A percentile compares a stretch with the other conserved stretches of the same genome.
Conservation (phyloP, 768 basidiomycete genomes). For the Lactarius hengduanensis region DNA sequence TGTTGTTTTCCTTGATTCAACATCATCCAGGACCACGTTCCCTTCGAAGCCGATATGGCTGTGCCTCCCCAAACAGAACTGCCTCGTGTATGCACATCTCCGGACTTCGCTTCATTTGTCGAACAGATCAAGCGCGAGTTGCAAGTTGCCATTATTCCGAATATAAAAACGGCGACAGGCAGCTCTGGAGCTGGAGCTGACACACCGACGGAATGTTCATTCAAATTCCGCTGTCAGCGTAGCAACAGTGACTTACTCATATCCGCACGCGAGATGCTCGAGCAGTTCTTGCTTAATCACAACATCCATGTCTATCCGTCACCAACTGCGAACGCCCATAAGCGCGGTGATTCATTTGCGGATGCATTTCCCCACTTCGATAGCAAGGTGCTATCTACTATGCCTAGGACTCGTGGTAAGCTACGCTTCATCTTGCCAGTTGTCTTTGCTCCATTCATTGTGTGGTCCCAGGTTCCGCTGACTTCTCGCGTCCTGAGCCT, state of each 20-base stretch:
- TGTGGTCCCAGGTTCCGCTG: slow-evolving; percentile 61
- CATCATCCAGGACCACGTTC: slow-evolving; percentile 81
- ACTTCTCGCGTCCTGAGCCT: slow-evolving; percentile 69
- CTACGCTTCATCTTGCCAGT: slow-evolving; percentile 20
- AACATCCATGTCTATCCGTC: slow-evolving; percentile 83
- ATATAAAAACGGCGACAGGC: slow-evolving; percentile 57
- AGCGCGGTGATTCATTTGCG: slow-evolving; percentile 88
- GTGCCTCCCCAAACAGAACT: slow-evolving; percentile 84
- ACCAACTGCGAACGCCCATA: slow-evolving; percentile 74
- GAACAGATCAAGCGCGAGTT: slow-evolving; percentile 93
- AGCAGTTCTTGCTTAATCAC: slow-evolving; percentile 83
- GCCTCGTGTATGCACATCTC: slow-evolving; percentile 64
- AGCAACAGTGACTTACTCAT: slow-evolving; percentile 92
- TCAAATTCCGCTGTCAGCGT: slow-evolving; percentile 94
- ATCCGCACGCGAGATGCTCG: slow-evolving; percentile 87
- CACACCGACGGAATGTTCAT: slow-evolving; percentile 73
- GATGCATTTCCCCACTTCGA: slow-evolving; percentile 97
- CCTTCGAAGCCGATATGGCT: slow-evolving; percentile 93
- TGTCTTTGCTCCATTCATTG: slow-evolving; percentile 19
- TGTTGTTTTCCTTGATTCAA: slow-evolving; percentile 13
- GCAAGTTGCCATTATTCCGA: slow-evolving; percentile 86
- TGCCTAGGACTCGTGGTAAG: slow-evolving; percentile 59
- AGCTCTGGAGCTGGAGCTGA: slow-evolving; percentile 53
- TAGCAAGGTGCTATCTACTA: slow-evolving; percentile 85
- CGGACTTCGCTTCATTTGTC: slow-evolving; percentile 83